Base-by-base conservation (phyloP, 2,329 filamentous ascomycete genomes). In the Boeremia lycopersici region DNA sequence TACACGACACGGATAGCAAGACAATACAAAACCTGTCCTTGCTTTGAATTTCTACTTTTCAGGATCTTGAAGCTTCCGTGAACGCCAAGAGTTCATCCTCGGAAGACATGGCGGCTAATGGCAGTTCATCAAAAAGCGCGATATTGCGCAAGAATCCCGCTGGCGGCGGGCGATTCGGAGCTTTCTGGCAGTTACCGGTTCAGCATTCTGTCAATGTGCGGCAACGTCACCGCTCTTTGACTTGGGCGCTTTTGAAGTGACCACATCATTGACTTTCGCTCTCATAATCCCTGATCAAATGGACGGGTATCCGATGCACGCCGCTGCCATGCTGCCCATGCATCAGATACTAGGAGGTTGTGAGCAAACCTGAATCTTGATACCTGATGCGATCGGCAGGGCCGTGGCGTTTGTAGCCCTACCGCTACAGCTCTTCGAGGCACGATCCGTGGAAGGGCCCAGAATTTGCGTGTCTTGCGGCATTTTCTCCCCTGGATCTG, bases 401-500 rank as follows among this genome's bases (percentile, higher is more conserved):
- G 28, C 45, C 19, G 26, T 17, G 7, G 34, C 29, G 41, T 26
- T 31, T 34, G 34, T 44, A 39, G 33, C 11, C 38, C 29, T 48
- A 39, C 51, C 40, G 15, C 45, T 41, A 40, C 41, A 40, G 35
- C 40, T 26, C 7, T 35, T 54, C 19, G 23, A 45, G 49, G 49
- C 6, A 54, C 40, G 39, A 43, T 42, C 41, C 46, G 31, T 50
- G 44, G 45, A 54, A 47, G 25, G 50, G 15, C 19, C 49, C 31
- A 49, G 49, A 54, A 29, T 28, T 54, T 43, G 44, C 45, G 34
- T 46, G 40, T 50, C 41, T 46, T 53, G 49, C 34, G 55, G 55
- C 35, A 57, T 57, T 57, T 57, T 54, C 39, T 26, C 19, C 26
- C 28, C 35, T 38, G 38, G 57, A 62, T 60, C 57, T 56, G 47